Base-by-base conservation (phyloP, 1,139 yeast species). In the Hyphopichia burtonii region DNA sequence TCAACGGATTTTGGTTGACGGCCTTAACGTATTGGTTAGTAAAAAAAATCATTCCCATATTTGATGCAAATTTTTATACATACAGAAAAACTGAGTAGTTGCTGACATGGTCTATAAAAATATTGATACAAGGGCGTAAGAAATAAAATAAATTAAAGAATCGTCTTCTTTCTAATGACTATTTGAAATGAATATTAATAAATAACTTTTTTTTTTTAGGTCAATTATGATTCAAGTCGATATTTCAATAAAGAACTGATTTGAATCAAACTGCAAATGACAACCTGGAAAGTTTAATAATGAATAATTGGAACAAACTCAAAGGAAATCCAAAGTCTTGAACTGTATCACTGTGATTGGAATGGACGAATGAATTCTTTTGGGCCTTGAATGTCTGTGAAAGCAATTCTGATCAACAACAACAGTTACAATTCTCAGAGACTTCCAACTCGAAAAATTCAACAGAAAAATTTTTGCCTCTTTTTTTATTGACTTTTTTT, bases 1-100 rank as follows among this genome's bases (percentile, higher is more conserved):
- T 81, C 84, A 41, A 82, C 75, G 32, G 81, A 58, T 62, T 74
- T 81, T 36, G 89, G 86, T 55, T 76, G 77, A 59, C 87, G 83
- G 55, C 81, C 83, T 75, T 34, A 44, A 17, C 4, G 6, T 12
- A 51, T 50, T 47, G 44, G 58, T 55, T 43, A 43, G 46, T 43
- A 43, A 16, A 6, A 17, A 31, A 11, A 15, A 9, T 14, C 5
- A 31, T 9, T 8, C 25, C 20, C 9, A 7, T 18, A 18, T 19
- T 37, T 30, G 18, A 19, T 27, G 11, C 28, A 15, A 9, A 19
- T 18, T 7, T 4, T 31, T 12, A 28, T 52, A 70, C 76, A 49
- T 70, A 70, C 76, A 71, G 49, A 59, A 71, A 59, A 71, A 60
- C 52, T 71, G 74, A 34, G 76, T 71, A 39, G 63, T 53, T 46